Percentiles rank a stretch among this genome's conserved stretches.
phyloP scores from a whole-genome alignment of 148 eudicot species.

The Camellia sinensis region DNA sequence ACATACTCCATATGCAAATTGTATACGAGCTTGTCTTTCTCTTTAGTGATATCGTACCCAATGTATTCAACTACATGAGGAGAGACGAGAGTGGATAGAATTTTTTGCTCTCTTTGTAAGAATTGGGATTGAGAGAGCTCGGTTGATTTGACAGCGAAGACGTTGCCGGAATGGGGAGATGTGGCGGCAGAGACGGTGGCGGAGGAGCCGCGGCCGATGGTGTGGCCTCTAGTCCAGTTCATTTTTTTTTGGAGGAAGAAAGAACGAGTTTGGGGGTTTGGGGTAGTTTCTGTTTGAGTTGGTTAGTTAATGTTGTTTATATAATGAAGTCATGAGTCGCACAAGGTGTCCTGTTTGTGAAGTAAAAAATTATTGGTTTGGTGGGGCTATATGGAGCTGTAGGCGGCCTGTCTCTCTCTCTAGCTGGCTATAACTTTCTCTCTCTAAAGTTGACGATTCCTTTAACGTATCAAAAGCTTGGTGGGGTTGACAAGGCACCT shows the following conservation, averaged over 20 bases:
- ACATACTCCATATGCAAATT: conserved; percentile 50
- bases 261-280: neutral
- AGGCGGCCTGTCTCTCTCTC: neutral
- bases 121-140: conserved; percentile 29
- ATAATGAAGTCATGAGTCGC: neutral
- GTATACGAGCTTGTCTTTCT: conserved; percentile 29
- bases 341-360: neutral
- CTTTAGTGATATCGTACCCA: conserved; percentile 37
- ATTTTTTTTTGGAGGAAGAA: conserved; percentile 18
- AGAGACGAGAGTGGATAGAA: conserved; percentile 30
- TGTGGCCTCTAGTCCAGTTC: conserved; percentile 59
- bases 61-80: conserved; percentile 44
- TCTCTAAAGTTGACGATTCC: conserved; percentile 4
- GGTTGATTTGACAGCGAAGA: conserved; percentile 50
- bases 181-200: conserved; percentile 52
- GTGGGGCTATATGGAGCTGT: neutral
- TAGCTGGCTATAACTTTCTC: neutral
- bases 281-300: neutral
- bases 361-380: neutral
- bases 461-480: conserved; percentile 8
- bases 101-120: conserved; percentile 41
- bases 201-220: conserved; percentile 52
- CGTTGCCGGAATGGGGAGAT: conserved; percentile 24
- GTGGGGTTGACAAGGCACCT: conserved; percentile 1
- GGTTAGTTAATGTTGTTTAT: neutral